Percentiles rank a stretch among this genome's conserved stretches.
These are phyloP conservation scores for Perkinsus olseni DNA, from an alignment of 169 alveolate species.

Conservation along the genomic window DNA sequence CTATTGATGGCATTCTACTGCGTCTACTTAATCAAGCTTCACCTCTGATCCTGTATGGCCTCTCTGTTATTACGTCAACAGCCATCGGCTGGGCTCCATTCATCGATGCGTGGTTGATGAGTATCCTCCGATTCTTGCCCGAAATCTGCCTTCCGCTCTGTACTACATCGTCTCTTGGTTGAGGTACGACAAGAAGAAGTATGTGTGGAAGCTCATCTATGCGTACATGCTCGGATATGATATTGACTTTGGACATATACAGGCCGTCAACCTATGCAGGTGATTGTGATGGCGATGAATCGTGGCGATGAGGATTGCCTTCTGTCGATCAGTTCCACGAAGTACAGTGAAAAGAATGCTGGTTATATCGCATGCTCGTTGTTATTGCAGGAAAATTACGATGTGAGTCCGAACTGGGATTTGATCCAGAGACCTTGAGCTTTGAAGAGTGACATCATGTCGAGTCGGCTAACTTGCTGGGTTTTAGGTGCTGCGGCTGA, in stretches of 20 bases:
- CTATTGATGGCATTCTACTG: too few relatives aligned
- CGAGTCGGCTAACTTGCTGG: too few relatives aligned
- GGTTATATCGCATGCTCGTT: slow-evolving; percentile 88
- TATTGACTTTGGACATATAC: slow-evolving; percentile 83
- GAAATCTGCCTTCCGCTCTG: too few relatives aligned
- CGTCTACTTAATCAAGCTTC: too few relatives aligned
- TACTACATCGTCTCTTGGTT: too few relatives aligned
- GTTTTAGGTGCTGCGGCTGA: not conserved
- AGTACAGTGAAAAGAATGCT: slow-evolving; percentile 83
- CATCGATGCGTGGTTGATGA: too few relatives aligned
- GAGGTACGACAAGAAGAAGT: slow-evolving; percentile 88
- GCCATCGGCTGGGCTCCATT: too few relatives aligned
- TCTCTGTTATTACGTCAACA: too few relatives aligned
- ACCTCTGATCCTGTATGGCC: too few relatives aligned
- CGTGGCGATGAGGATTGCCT: not conserved
- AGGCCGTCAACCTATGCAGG: slow-evolving; percentile 77
- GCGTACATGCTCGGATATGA: slow-evolving; percentile 89
- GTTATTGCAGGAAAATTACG: slow-evolving; percentile 62
- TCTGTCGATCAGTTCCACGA: slow-evolving; percentile 41
- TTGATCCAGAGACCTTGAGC: not conserved
- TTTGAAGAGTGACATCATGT: too few relatives aligned
- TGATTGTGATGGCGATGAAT: not conserved
- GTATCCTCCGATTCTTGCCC: too few relatives aligned
- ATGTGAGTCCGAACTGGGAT: slow-evolving; percentile 44
- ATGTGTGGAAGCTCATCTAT: slow-evolving; percentile 87